Evolutionary conservation across 2,329 filamentous ascomycete species (phyloP).

Genomic region (Ophidiomyces ophidiicola): DNA sequence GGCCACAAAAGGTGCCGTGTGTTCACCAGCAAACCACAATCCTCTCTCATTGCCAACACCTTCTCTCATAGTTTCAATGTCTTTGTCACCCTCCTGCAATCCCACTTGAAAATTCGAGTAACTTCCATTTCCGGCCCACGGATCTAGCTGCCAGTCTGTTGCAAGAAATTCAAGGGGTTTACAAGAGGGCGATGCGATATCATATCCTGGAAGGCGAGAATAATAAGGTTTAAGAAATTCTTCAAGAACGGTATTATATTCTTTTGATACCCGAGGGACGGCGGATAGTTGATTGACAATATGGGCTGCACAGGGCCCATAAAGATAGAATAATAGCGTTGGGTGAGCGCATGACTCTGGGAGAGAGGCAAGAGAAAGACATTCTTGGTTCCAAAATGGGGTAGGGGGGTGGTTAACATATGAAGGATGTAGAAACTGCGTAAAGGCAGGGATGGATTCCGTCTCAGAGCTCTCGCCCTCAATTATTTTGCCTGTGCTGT

Average conservation of each 20-base stretch:
- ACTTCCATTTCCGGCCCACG: slow-evolving; percentile 66
- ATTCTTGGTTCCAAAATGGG: slow-evolving; percentile 59
- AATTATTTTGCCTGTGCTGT: slow-evolving; percentile 5
- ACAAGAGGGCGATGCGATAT: slow-evolving; percentile 43
- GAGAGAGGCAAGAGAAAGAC: slow-evolving; percentile 62
- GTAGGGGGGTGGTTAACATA: slow-evolving; percentile 55
- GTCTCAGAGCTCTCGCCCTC: neutral
- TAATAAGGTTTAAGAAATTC: slow-evolving; percentile 67
- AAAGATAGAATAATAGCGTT: slow-evolving; percentile 65
- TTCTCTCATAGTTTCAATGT: slow-evolving; percentile 50
- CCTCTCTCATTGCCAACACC: slow-evolving; percentile 45
- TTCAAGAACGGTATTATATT: slow-evolving; percentile 46
- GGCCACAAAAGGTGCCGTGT: slow-evolving; percentile 80
- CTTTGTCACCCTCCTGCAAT: slow-evolving; percentile 54
- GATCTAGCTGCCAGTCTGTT: slow-evolving; percentile 67
- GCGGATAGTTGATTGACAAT: slow-evolving; percentile 27
- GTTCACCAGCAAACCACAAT: slow-evolving; percentile 80
- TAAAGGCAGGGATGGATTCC: slow-evolving; percentile 46
- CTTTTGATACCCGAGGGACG: slow-evolving; percentile 29
- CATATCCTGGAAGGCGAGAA: slow-evolving; percentile 59
- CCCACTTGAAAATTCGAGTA: slow-evolving; percentile 80
- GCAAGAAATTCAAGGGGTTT: slow-evolving; percentile 52
- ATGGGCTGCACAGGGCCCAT: slow-evolving; percentile 33
- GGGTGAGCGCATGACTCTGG: slow-evolving; percentile 51
- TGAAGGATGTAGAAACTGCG: slow-evolving; percentile 59